Base-by-base conservation (phyloP, 2,329 filamentous ascomycete genomes). In the Colletotrichum brevisporum region DNA sequence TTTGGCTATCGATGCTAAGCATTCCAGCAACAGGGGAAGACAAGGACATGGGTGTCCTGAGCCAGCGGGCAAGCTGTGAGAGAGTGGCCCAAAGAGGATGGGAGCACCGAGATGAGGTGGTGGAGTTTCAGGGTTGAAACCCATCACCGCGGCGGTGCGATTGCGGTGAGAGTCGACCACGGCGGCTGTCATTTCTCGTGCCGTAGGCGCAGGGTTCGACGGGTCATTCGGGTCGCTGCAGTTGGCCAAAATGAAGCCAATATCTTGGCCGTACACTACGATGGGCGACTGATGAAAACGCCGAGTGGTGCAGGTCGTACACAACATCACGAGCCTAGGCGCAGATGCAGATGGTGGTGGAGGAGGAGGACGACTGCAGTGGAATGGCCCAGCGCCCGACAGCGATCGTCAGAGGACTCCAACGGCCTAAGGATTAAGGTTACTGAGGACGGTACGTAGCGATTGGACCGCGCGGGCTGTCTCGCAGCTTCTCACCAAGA, bases 111-210 rank as follows among this genome's bases (percentile, higher is more conserved):
- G 62, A 69, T 66, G 66, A 69, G 66, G 41, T 16, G 43, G 66
- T 64, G 47, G 66, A 69, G 66, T 69, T 60, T 69, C 66, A 69
- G 66, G 62, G 66, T 69, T 69, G 66, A 69, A 69, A 69, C 66
- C 62, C 62, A 60, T 64, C 54, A 54, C 31, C 15, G 61, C 63
- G 54, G 50, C 63, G 55, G 58, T 57, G 61, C 27, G 54, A 26
- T 59, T 60, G 39, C 62, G 66, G 55, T 60, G 62, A 47, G 62
- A 55, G 62, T 61, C 31, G 54, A 39, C 15, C 31, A 15, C 24
- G 10, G 26, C 8, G 36, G 24, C 36, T 48, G 39, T 53, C 50
- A 55, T 67, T 55, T 53, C 8, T n/a, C 18, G 45, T 9, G 45
- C 45, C 16, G 45, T 8, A 5, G 18, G 45, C 16, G 45, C 4